Conservation (phyloP, 2,329 filamentous ascomycete species). For the Stagonosporopsis cucurbitacearum region DNA sequence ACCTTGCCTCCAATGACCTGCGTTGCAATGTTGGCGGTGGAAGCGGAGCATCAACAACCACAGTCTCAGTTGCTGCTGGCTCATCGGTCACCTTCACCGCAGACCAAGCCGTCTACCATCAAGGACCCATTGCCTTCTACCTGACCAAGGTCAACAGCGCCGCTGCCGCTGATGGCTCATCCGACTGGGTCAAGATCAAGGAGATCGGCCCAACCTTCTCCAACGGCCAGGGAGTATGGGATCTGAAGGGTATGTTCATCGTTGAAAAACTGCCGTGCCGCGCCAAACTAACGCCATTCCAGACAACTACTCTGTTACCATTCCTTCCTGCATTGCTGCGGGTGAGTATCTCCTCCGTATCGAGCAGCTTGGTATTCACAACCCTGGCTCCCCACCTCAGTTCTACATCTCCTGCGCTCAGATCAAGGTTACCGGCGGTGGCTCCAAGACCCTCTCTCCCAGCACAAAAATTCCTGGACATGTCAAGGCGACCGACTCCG, state of each 20-base stretch:
- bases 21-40: conserved; percentile 47
- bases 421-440: conserved; percentile 53
- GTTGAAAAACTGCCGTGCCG: not conserved
- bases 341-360: conserved; percentile 58
- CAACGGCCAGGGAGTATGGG: conserved; percentile 42
- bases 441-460: conserved; percentile 31
- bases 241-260: conserved; percentile 38
- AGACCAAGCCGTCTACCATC: conserved; percentile 49
- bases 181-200: conserved; percentile 51
- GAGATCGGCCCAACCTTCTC: conserved; percentile 48
- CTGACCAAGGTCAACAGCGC: conserved; percentile 47
- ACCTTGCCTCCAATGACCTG: conserved; percentile 38
- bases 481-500: conserved; percentile 43
- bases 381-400: conserved; percentile 40
- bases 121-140: conserved; percentile 48
- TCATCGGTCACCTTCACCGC: conserved; percentile 45
- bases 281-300: conserved; percentile 13
- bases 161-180: conserved; percentile 43
- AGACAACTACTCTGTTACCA: conserved; percentile 46
- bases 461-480: conserved; percentile 45
- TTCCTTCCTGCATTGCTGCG: conserved; percentile 51
- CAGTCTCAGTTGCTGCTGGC: conserved; percentile 46
- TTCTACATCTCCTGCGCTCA: conserved; percentile 54
- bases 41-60: conserved; percentile 37
- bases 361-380: conserved; percentile 58